Evolutionary conservation across 305 asterid species (phyloP).

Genomic region (Fraxinus xanthoxyloides): DNA sequence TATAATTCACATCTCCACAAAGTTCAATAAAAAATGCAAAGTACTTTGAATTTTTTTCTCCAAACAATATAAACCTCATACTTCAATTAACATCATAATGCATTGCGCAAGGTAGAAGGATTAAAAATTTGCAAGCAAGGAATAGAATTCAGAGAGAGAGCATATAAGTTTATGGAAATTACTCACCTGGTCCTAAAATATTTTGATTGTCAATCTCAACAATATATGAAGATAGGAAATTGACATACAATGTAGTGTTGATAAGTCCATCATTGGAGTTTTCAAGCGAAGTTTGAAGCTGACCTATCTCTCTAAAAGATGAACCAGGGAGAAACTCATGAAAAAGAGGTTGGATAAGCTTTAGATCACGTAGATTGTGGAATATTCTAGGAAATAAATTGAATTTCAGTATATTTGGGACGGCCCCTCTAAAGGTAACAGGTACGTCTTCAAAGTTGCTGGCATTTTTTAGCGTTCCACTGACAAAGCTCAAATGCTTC

Average conservation of each 20-base stretch:
- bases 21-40: neutral
- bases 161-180: constrained; percentile 21
- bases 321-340: constrained; percentile 94
- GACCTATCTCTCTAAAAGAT: constrained; percentile 52
- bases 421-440: constrained; percentile 70
- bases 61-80: neutral
- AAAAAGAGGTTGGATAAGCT: constrained; percentile 90
- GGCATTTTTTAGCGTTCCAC: constrained; percentile 67
- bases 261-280: constrained; percentile 63
- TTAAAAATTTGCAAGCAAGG: constrained; percentile 17
- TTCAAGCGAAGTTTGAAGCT: constrained; percentile 69
- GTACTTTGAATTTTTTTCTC: neutral
- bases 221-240: constrained; percentile 81
- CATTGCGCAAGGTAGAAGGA: constrained; percentile 8
- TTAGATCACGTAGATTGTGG: constrained; percentile 63
- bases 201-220: constrained; percentile 79
- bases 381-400: constrained; percentile 79
- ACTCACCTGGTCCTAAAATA: constrained; percentile 87
- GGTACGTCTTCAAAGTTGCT: constrained; percentile 50
- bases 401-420: constrained; percentile 77
- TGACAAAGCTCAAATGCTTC: constrained; percentile 79
- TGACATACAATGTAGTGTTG: constrained; percentile 74
- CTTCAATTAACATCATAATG: neutral
- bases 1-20: neutral
- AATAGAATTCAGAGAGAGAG: constrained; percentile 12